Conservation (phyloP, 257 asterid species). For the Nicotiana sylvestris region DNA sequence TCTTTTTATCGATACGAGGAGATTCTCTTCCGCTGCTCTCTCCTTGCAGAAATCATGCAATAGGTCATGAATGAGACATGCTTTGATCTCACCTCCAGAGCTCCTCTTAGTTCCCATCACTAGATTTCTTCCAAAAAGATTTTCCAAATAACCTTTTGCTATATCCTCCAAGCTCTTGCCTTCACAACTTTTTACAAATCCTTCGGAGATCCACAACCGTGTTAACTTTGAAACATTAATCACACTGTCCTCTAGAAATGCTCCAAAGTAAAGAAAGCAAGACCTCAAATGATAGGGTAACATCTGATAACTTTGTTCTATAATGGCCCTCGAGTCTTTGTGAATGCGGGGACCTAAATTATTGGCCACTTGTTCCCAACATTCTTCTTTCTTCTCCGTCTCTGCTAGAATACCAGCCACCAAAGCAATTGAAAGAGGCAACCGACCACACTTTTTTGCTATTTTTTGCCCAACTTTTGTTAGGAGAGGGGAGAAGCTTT, state of each 20-base stretch:
- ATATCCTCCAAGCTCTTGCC: slow-evolving; percentile 13
- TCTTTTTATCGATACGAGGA: neutral
- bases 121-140: slow-evolving; percentile 18
- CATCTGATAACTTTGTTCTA: slow-evolving; percentile 18
- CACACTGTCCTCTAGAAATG: slow-evolving; percentile 11
- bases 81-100: slow-evolving; percentile 9
- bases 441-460: neutral
- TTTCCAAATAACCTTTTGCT: slow-evolving; percentile 19
- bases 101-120: slow-evolving; percentile 7
- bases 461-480: neutral
- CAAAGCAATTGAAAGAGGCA: slow-evolving; percentile 16
- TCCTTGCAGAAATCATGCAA: slow-evolving; percentile 15
- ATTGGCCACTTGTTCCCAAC: neutral
- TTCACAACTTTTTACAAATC: neutral
- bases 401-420: slow-evolving; percentile 14
- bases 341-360: neutral
- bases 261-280: slow-evolving; percentile 24
- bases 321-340: neutral
- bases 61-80: slow-evolving; percentile 19
- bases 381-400: neutral
- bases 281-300: slow-evolving; percentile 17
- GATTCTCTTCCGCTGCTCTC: slow-evolving; percentile 7
- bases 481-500: neutral
- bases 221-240: slow-evolving; percentile 8
- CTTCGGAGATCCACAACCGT: slow-evolving; percentile 26